Conservation (phyloP, 179 eudicot genomes). For the Silene coronaria region DNA sequence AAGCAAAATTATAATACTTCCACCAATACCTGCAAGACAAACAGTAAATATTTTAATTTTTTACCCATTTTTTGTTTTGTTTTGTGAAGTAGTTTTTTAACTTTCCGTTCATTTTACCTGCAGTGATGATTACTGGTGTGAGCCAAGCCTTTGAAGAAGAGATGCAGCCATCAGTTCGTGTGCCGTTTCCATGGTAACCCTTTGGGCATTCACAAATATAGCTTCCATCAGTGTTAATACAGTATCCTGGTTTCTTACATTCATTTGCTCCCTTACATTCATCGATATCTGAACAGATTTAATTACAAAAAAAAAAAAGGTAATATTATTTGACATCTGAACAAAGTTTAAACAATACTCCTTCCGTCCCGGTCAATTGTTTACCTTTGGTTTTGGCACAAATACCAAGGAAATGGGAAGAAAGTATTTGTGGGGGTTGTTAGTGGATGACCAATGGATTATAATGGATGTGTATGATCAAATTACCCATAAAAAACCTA, state of each 20-base stretch:
- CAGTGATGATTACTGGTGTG: slow-evolving; percentile 17
- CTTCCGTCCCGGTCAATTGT: too few relatives aligned
- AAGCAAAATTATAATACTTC: slow-evolving; percentile 5
- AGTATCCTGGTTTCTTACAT: slow-evolving; percentile 8
- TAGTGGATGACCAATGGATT: too few relatives aligned
- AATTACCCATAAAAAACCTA: too few relatives aligned
- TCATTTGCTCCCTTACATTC: slow-evolving; percentile 16
- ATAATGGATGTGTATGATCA: too few relatives aligned
- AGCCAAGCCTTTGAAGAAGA: slow-evolving; percentile 11
- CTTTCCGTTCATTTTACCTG: slow-evolving; percentile 12
- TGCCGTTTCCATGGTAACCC: slow-evolving; percentile 27
- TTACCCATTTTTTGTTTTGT: too few relatives aligned
- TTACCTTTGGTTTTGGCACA: too few relatives aligned
- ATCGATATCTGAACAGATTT: slow-evolving; percentile 6
- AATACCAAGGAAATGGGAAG: too few relatives aligned
- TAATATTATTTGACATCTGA: background rate
- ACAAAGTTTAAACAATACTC: too few relatives aligned
- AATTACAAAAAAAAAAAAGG: background rate
- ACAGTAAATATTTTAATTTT: background rate
- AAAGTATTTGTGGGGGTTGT: too few relatives aligned
- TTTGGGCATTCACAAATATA: slow-evolving; percentile 21
- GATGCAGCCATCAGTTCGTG: slow-evolving; percentile 9
- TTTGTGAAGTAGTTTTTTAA: background rate
- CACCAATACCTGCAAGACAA: slow-evolving; percentile 12
- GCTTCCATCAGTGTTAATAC: slow-evolving; percentile 16